Conservation (phyloP, 2,329 filamentous ascomycete species). For the Intubia oerlemansii region DNA sequence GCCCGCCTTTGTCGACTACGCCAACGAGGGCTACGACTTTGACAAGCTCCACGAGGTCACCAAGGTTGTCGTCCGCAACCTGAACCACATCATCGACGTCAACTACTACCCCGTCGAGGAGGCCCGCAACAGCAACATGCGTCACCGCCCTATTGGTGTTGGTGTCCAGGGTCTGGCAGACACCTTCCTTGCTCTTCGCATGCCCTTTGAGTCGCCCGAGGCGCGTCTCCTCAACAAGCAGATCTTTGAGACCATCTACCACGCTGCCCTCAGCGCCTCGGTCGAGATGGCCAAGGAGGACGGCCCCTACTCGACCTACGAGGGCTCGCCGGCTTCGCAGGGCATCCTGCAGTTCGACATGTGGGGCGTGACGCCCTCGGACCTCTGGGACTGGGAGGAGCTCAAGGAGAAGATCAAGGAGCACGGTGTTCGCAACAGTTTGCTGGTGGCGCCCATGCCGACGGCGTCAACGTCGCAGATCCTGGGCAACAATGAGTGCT, state of each 20-base stretch:
- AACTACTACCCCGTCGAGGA: slow-evolving; percentile 97
- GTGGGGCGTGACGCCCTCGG: slow-evolving; percentile 86
- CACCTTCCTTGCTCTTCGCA: slow-evolving; percentile 86
- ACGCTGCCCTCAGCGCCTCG: slow-evolving; percentile 78
- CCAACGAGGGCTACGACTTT: slow-evolving; percentile 76
- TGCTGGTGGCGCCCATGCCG: slow-evolving; percentile 92
- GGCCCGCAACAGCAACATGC: slow-evolving; percentile 89
- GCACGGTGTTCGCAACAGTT: slow-evolving; percentile 84
- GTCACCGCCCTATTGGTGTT: slow-evolving; percentile 85
- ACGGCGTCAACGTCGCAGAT: slow-evolving; percentile 96
- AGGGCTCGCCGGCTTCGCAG: slow-evolving; percentile 84
- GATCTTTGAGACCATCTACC: slow-evolving; percentile 99
- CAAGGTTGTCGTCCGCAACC: slow-evolving; percentile 77
- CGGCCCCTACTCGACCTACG: slow-evolving; percentile 74
- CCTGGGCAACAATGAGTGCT: slow-evolving; percentile 97
- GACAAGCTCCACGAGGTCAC: slow-evolving; percentile 88
- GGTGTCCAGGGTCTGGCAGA: slow-evolving; percentile 96
- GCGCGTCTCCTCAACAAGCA: slow-evolving; percentile 88
- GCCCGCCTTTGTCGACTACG: slow-evolving; percentile 76
- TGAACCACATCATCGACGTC: slow-evolving; percentile 96
- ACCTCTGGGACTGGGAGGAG: slow-evolving; percentile 88
- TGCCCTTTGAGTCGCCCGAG: slow-evolving; percentile 93
- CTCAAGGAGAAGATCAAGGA: slow-evolving; percentile 83
- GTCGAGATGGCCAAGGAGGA: slow-evolving; percentile 65
- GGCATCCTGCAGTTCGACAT: slow-evolving; percentile 96